These are phyloP conservation scores for Hortaea werneckii DNA, from an alignment of 2,329 filamentous ascomycete species.

Conservation along the genomic window DNA sequence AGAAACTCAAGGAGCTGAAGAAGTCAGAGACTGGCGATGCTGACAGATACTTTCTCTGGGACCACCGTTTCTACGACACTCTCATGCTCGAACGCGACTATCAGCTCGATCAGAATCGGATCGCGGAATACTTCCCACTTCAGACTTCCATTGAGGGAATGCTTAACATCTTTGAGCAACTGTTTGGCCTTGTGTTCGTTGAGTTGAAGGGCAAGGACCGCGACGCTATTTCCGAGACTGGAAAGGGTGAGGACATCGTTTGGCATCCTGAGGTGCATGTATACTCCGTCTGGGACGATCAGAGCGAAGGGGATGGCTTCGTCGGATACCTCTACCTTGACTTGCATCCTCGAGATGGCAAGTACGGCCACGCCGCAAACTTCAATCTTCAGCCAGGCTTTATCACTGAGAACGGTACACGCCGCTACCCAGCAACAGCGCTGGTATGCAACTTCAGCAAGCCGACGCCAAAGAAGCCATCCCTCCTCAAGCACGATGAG, in stretches of 20 bases:
- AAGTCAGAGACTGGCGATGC: constrained; percentile 33
- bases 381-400: constrained; percentile 62
- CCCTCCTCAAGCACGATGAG: constrained; percentile 71
- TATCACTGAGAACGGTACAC: constrained; percentile 54
- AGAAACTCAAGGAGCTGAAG: constrained; percentile 64
- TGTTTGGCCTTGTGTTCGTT: constrained; percentile 71
- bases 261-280: constrained; percentile 80
- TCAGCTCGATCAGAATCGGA: constrained; percentile 66
- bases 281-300: constrained; percentile 75
- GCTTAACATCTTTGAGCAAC: constrained; percentile 72
- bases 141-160: constrained; percentile 64
- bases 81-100: constrained; percentile 73
- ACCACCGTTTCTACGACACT: constrained; percentile 69
- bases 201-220: constrained; percentile 59
- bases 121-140: constrained; percentile 77
- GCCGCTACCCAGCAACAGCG: constrained; percentile 67
- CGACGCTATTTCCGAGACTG: constrained; percentile 51
- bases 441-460: constrained; percentile 82
- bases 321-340: constrained; percentile 78
- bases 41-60: constrained; percentile 69
- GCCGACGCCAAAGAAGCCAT: constrained; percentile 64
- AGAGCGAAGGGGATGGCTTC: constrained; percentile 58
- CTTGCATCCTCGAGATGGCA: constrained; percentile 67
- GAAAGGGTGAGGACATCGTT: constrained; percentile 60
- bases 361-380: constrained; percentile 78